Base-by-base conservation (phyloP, 2,329 filamentous ascomycete species). In the Penicillium sp. region DNA sequence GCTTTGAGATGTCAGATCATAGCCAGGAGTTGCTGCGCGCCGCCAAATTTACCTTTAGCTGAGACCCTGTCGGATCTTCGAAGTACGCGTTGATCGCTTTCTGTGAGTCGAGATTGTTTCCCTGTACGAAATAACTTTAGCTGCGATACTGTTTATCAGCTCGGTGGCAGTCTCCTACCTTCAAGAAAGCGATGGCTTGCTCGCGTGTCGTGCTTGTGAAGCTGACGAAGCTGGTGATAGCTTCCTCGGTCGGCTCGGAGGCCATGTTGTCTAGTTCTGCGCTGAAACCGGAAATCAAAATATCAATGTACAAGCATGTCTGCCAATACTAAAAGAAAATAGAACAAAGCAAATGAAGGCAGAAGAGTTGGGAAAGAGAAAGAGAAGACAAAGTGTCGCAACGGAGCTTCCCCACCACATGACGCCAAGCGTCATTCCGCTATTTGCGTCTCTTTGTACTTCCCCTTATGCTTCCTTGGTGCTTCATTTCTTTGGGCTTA, bases 1-100 rank as follows among this genome's bases (percentile, higher is more conserved):
- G 58, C 50, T 50, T 33, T 39, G 19, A 10, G 31, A 41, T 34
- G 56, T 65, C 50, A 64, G 55, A 38, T 27, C 45, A 33, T 10
- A 51, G 19, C 43, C 23, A 25, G 11, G 16, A 55, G 40, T 52
- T 44, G 21, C 5, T 46, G 21, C 40, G 29, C 21, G 21, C 21
- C 23, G 38, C 51, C 25, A 47, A 39, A 29, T 53, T 60, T 61
- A 75, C 74, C 69, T 75, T 60, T 50, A 63, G 59, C 43, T 69
- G 67, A 21, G 70, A 64, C 27, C 71, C 69, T 16, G 68, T 70
- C 16, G 76, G 76, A 61, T 78, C 75, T 66, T 80, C 77, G 34
- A 78, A 78, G 61, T 76, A 80, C 21, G 77, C 77, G 65, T 80
- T 79, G 59, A 79, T 73, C 33, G 78, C 78, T 64, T 74, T 75